phyloP scores from a whole-genome alignment of 2,329 filamentous ascomycete genomes.

The Phialophora chinensis region DNA sequence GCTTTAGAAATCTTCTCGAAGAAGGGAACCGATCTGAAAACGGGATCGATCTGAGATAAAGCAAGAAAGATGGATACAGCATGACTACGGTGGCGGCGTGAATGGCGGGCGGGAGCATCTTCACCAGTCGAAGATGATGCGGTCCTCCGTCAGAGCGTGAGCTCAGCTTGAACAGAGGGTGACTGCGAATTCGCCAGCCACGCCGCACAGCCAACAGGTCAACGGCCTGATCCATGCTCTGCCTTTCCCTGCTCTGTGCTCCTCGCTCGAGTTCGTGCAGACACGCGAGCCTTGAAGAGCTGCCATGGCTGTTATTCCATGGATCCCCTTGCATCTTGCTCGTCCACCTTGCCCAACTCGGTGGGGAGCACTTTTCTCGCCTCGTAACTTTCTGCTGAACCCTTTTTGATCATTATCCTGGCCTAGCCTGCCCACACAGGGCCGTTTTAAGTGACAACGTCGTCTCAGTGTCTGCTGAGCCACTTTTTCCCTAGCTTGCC shows the following conservation, averaged over 20 bases:
- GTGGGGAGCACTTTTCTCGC: neutral
- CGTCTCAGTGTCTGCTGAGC: slow-evolving; percentile 1
- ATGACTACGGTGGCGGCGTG: slow-evolving; percentile 13
- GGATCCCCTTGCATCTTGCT: neutral
- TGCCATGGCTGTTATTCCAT: neutral
- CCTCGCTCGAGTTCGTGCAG: neutral
- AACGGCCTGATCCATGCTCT: slow-evolving; percentile 1
- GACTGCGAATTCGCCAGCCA: neutral
- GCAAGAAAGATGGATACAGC: slow-evolving; percentile 6
- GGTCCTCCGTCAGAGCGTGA: neutral
- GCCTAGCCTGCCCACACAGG: neutral
- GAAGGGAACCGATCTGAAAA: slow-evolving; percentile 11
- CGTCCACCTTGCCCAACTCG: neutral
- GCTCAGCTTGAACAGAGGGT: neutral
- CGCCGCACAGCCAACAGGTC: neutral
- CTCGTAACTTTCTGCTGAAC: slow-evolving; percentile 6
- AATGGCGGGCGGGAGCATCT: slow-evolving; percentile 3
- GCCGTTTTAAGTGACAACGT: slow-evolving; percentile 2
- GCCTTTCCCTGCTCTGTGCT: neutral
- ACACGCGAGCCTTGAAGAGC: neutral
- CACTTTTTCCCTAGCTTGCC: slow-evolving; percentile 5
- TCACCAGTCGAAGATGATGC: neutral
- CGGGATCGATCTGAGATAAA: slow-evolving; percentile 17
- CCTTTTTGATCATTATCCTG: neutral
- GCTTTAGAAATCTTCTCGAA: slow-evolving; percentile 30